Evolutionary conservation across 2,329 filamentous ascomycete genomes (phyloP).

Genomic region (Aspergillus sp.): DNA sequence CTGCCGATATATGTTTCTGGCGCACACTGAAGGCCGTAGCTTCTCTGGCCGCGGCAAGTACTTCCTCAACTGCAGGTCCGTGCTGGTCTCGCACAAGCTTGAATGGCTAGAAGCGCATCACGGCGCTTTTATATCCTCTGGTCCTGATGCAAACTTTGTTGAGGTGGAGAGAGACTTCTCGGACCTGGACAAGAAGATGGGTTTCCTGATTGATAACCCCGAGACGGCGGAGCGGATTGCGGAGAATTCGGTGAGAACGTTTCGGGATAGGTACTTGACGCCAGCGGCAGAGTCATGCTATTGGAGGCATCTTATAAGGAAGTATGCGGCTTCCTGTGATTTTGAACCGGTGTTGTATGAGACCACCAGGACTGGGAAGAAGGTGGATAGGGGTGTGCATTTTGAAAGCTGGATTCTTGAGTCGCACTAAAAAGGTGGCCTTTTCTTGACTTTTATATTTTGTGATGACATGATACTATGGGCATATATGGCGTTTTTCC

Average conservation of each 20-base stretch:
- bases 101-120: constrained; percentile 53
- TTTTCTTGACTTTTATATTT: background rate
- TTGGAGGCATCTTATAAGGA: constrained; percentile 50
- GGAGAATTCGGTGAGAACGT: constrained; percentile 48
- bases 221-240: constrained; percentile 51
- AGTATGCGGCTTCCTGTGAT: constrained; percentile 39
- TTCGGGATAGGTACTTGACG: constrained; percentile 55
- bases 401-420: constrained; percentile 43
- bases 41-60: constrained; percentile 57
- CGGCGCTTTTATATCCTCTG: constrained; percentile 45
- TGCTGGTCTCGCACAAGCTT: constrained; percentile 51
- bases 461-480: background rate
- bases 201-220: constrained; percentile 45
- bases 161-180: constrained; percentile 55
- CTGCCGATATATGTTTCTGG: constrained; percentile 56
- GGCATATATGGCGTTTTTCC: background rate
- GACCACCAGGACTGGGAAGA: constrained; percentile 29
- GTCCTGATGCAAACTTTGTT: constrained; percentile 52
- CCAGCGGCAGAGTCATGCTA: constrained; percentile 58
- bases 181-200: constrained; percentile 50
- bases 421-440: background rate
- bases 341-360: constrained; percentile 42
- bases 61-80: constrained; percentile 52
- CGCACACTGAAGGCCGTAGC: constrained; percentile 54
- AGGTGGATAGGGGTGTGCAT: constrained; percentile 33